Percentiles rank a stretch among this genome's conserved stretches.
Conservation (phyloP, 2,329 filamentous ascomycete genomes). For the Elsinoe australis region DNA sequence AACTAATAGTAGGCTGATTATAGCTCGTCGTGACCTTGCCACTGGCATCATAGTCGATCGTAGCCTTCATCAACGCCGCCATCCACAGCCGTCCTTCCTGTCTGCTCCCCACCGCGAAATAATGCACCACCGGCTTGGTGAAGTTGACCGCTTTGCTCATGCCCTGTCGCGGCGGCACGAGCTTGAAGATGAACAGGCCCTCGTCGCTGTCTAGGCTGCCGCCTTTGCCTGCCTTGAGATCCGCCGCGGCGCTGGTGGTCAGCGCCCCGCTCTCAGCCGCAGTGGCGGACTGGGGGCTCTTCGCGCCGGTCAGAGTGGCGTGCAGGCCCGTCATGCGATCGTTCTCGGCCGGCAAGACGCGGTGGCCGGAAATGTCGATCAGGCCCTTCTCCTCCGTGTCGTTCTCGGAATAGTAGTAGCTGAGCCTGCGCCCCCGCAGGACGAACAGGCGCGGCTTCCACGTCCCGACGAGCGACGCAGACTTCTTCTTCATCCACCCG, state of each 20-base stretch:
- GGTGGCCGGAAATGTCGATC: conserved; percentile 95
- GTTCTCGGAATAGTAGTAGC: conserved; percentile 92
- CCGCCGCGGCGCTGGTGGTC: conserved; percentile 31
- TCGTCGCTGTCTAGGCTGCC: conserved; percentile 43
- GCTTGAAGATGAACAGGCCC: conserved; percentile 93
- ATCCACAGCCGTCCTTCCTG: conserved; percentile 91
- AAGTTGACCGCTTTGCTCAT: conserved; percentile 90
- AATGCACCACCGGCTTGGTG: conserved; percentile 93
- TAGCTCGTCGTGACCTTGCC: conserved; percentile 82
- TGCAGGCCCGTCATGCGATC: conserved; percentile 86
- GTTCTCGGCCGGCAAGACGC: conserved; percentile 88
- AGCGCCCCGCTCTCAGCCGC: not conserved
- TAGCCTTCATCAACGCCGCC: conserved; percentile 97
- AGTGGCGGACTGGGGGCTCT: conserved; percentile 29
- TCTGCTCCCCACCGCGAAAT: conserved; percentile 90
- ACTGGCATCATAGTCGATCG: conserved; percentile 80
- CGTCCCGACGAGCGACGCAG: conserved; percentile 88
- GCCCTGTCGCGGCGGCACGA: conserved; percentile 81
- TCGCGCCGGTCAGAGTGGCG: conserved; percentile 81
- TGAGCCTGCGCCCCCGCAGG: conserved; percentile 78
- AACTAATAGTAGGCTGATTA: conserved; percentile 91
- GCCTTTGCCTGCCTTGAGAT: conserved; percentile 21
- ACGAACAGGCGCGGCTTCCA: conserved; percentile 98
- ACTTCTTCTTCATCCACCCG: conserved; percentile 99
- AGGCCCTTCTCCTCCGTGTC: conserved; percentile 90